Evolutionary conservation across 1,139 yeast genomes (phyloP), one percentile per base, ranked within the genome.

Genomic region (Blastobotrys serpentis): DNA sequence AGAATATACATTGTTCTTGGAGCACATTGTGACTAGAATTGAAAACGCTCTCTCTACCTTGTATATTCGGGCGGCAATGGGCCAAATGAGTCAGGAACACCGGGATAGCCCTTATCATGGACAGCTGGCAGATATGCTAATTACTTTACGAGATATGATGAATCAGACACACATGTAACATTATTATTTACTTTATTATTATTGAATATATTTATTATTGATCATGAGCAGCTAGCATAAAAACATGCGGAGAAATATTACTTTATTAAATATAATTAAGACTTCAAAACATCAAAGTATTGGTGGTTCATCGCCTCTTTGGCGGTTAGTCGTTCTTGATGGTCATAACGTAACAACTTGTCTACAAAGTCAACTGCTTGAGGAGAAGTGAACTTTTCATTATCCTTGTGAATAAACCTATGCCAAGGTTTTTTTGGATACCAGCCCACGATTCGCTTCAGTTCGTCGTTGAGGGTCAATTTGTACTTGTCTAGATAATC

Each of bases 281-380:
- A 53, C 42, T 65, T 52, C 25, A 71, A 63, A n/a, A 73, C 72
- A 34, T 64, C 70, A 62, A 84, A 84, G 62, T 82, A 87, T 7
- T 84, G 78, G 69, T 94, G 98, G 14, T 72, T 81, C 95, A 94
- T 84, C 18, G 98, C 97, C 68, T 94, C 98, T 66, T 78, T 78
- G 2, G 98, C 98, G 8, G 98, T 92, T 50, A 90, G 76, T 61
- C 99, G 80, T 65, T 86, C 90, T 65, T 89, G 96, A 65, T 94
- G 99, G 65, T 94, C 98, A 64, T 89, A 94, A 54, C 88, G 79
- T 60, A 94, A 74, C 58, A 94, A 71, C 56, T 82, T 78, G 67
- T 90, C 97, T 54, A 90, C 77, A 58, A 92, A 78, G 66, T 89
- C 96, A 55, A 92, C 73, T 41, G 88, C 84, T 50, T 85, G 92